Evolutionary conservation across 306 rosid genomes (phyloP).

Genomic region (Delonix regia): DNA sequence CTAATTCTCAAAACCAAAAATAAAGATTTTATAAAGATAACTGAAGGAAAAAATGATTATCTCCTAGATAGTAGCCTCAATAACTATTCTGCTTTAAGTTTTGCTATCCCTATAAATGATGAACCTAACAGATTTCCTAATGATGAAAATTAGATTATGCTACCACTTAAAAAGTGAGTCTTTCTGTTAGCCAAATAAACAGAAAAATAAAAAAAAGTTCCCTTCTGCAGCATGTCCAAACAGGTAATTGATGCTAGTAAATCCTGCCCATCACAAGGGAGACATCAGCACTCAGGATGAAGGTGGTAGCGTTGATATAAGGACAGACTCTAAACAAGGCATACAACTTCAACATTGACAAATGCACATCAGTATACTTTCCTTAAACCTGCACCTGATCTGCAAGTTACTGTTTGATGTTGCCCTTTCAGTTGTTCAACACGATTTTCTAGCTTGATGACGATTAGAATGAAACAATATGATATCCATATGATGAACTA

Average conservation of each 20-base stretch:
- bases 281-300: not conserved
- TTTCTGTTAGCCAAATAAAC: not conserved
- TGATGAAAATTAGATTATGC: not conserved
- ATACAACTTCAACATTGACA: not conserved
- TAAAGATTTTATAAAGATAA: not conserved
- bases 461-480: not conserved
- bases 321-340: not conserved
- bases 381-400: not conserved
- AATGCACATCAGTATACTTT: not conserved
- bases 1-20: not conserved
- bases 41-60: not conserved
- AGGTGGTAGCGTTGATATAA: not conserved
- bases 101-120: conserved; percentile 4
- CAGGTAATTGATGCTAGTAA: not conserved
- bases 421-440: not conserved
- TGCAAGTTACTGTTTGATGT: not conserved
- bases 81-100: conserved; percentile 4
- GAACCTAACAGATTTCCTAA: conserved; percentile 4
- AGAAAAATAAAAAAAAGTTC: not conserved
- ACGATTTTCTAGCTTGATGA: not conserved
- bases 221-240: not conserved
- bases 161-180: not conserved
- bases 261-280: not conserved
- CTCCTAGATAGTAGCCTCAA: not conserved
- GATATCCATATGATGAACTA: conserved; percentile 14